A percentile compares a stretch with the other conserved stretches of the same genome.
Conservation (phyloP, 192 early-diverging fungal genomes). For the Podila verticillata region DNA sequence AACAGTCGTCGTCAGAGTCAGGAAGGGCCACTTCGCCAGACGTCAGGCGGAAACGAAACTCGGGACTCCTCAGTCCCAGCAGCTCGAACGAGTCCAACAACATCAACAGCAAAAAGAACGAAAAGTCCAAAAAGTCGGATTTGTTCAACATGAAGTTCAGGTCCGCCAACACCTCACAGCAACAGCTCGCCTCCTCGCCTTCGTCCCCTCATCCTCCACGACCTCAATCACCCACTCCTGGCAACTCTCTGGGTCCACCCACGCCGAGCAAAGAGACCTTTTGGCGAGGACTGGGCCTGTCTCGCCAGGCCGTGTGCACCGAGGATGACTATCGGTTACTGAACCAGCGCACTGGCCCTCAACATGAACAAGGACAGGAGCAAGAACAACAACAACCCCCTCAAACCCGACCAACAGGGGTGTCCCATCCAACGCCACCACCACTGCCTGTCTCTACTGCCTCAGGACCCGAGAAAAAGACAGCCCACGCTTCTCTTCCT, state of each 20-base stretch:
- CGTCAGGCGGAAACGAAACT: slow-evolving; percentile 23
- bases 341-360: neutral
- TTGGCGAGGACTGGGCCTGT: slow-evolving; percentile 16
- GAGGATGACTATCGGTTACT: slow-evolving; percentile 17
- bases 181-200: neutral
- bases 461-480: no score
- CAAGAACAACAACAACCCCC: neutral
- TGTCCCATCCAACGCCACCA: no score
- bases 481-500: no score
- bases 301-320: slow-evolving; percentile 10
- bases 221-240: neutral
- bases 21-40: slow-evolving; percentile 22
- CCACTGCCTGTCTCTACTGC: no score
- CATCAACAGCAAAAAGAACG: slow-evolving; percentile 1
- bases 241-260: slow-evolving; percentile 6
- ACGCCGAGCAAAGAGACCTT: slow-evolving; percentile 41
- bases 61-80: neutral
- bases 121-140: slow-evolving; percentile 29
- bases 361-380: neutral
- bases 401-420: no score
- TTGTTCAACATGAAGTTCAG: slow-evolving; percentile 31
- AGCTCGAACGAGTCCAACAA: slow-evolving; percentile 3
- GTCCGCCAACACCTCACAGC: slow-evolving; percentile 5
- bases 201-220: neutral
- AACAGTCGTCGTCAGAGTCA: no score